phyloP scores from a whole-genome alignment of 805 yeast genomes.

The Starmera pachycereana region DNA sequence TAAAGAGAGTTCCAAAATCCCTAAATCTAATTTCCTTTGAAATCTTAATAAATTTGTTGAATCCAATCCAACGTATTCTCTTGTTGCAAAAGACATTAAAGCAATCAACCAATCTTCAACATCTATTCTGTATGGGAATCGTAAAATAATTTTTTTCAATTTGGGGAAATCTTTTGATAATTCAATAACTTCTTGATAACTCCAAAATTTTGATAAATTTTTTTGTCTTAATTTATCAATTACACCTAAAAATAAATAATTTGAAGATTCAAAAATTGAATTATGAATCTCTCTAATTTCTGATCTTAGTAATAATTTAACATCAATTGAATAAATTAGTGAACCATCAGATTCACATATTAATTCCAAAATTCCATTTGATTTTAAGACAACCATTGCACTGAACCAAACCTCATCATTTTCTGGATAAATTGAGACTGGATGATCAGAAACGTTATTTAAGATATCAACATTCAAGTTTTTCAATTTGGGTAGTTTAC shows the following conservation, averaged over 20 bases:
- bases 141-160: slow-evolving; percentile 35
- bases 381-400: slow-evolving; percentile 59
- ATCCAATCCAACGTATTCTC: slow-evolving; percentile 34
- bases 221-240: slow-evolving; percentile 40
- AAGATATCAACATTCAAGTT: slow-evolving; percentile 4
- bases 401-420: slow-evolving; percentile 56
- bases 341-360: slow-evolving; percentile 57
- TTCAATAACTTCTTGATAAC: slow-evolving; percentile 4
- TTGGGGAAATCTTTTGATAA: slow-evolving; percentile 21
- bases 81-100: slow-evolving; percentile 47
- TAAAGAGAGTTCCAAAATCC: slow-evolving; percentile 57
- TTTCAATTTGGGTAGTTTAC: slow-evolving; percentile 26
- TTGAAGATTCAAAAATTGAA: slow-evolving; percentile 49
- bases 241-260: slow-evolving; percentile 48
- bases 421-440: slow-evolving; percentile 10
- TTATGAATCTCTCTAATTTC: slow-evolving; percentile 59
- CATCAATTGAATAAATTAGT: slow-evolving; percentile 45
- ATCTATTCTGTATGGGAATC: slow-evolving; percentile 58
- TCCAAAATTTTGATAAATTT: slow-evolving; percentile 1
- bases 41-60: slow-evolving; percentile 32
- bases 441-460: slow-evolving; percentile 4
- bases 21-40: slow-evolving; percentile 42
- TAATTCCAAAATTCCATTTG: slow-evolving; percentile 52
- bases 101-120: slow-evolving; percentile 73
- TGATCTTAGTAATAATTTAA: slow-evolving; percentile 39